Conservation (phyloP, 441 rosid genomes). For the Omphalea diandra region DNA sequence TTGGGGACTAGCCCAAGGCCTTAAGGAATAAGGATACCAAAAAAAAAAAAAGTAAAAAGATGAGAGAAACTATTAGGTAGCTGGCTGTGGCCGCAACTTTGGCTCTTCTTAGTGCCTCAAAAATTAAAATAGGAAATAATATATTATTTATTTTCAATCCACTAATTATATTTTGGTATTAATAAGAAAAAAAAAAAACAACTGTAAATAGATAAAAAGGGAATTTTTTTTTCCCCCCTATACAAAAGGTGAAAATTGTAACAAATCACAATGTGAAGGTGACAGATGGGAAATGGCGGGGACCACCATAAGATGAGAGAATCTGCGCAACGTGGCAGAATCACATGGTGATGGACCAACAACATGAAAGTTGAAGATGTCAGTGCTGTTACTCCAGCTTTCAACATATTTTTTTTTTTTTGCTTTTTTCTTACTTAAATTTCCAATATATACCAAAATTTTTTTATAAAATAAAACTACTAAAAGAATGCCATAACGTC, state of each 20-base stretch:
- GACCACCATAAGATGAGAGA: conserved; percentile 31
- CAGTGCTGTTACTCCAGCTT: conserved; percentile 14
- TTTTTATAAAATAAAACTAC: neutral
- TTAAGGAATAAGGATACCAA: too few relatives aligned
- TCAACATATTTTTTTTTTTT: neutral
- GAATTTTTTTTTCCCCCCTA: neutral
- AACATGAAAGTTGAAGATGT: conserved; percentile 22
- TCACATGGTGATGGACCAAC: conserved; percentile 38
- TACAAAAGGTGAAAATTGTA: neutral
- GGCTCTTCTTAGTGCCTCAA: too few relatives aligned
- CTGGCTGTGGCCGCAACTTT: too few relatives aligned
- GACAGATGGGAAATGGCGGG: conserved; percentile 5
- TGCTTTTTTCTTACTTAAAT: neutral
- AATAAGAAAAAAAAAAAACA: neutral
- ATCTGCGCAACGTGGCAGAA: conserved; percentile 40
- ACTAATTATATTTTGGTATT: neutral
- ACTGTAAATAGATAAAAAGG: neutral
- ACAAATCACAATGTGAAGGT: neutral
- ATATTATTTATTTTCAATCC: neutral
- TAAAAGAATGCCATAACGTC: neutral
- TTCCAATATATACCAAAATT: neutral
- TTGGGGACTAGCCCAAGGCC: neutral
- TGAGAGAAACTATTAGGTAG: too few relatives aligned
- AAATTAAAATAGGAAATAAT: too few relatives aligned
- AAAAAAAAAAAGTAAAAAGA: too few relatives aligned